Evolutionary conservation across 2,329 filamentous ascomycete genomes (phyloP), one percentile per base, ranked within the genome.

Genomic region (Penicillium sp.): DNA sequence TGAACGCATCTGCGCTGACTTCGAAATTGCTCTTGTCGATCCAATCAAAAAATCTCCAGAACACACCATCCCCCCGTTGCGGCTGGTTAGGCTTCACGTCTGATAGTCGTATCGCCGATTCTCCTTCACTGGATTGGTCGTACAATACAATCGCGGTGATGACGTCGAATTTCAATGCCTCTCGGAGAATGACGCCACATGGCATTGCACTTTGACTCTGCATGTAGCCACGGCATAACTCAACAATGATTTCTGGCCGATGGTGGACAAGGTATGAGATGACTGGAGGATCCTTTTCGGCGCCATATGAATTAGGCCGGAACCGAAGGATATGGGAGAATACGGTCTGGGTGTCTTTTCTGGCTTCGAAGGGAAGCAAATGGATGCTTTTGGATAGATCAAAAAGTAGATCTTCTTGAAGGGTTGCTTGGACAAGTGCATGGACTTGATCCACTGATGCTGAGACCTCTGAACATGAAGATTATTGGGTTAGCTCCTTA

Each of bases 11-110:
- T 33, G 94, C 93, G 68, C 92, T 93, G 64, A 97, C 91, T 79
- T 99, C 94, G 70, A 99, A 99, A 31, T 90, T 93, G 67, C 92
- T 91, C 77, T 91, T 91, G 78, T 97, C 93, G 69, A 99, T 96
- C 91, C 93, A 99, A 61, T 89, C 86, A 71, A 99, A 97, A 77
- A 97, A 97, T 47, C 86, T 88, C 94, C 94, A 99, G 74, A 99
- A 97, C 2, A 97, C 86, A 3, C 93, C 93, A 45, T 86, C 84
- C 13, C 93, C 93, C 47, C 84, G 89, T 67, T 94, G 89, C 35
- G 84, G 86, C 41, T 86, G 78, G 59, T 91, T 88, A 47, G 89
- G 86, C 68, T 94, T 89, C 61, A 97, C 90, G 23, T 86, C 87
- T 51, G 84, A 86, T 40, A 96, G 81, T 42, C 91, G 89, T 62